Base-by-base conservation (phyloP, 140 eudicot species). In the Erigeron philadelphicus region DNA sequence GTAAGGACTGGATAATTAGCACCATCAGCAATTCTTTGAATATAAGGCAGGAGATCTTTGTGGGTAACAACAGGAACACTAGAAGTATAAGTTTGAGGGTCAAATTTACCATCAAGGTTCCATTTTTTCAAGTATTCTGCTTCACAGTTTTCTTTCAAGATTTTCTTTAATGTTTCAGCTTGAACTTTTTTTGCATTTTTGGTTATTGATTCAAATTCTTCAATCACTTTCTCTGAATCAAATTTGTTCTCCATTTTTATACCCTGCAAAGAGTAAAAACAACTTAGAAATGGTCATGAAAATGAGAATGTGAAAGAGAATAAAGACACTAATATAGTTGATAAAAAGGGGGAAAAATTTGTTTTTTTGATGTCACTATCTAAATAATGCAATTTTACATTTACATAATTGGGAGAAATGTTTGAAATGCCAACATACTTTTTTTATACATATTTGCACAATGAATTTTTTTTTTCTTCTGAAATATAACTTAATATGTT, bases 31-130 rank as follows among this genome's bases (percentile, higher is more conserved):
- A 86, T 86, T 31, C 85, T 77, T 16, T 76, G 88, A 67, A 92
- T 92, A 68, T 92, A 88, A 78, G 92, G 95, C n/a, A 86, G 95
- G 61, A 92, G 81, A 76, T 92, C 98, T 23, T 71, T 50, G 67
- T 92, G 96, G 66, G 88, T 79, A 58, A 77, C 96, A 73, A 92
- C 21, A 25, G 98, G 98, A 42, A 92, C 88, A 84, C 88, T 76
- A 23, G 79, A 47, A 76, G 71, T 78, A 68, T 71, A 92, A 48
- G 76, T 92, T 50, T 82, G 63, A 0, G 87, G 86, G 50, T 92
- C 96, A 65, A 84, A 86, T 67, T 74, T 88, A 46, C 98, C 96
- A 62, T 78, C 64, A 47, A 92, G 87, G 38, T 88, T 88, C 80
- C 85, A 82, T 75, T 78, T 72, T 79, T 63, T 72, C 41, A 92